phyloP scores from a whole-genome alignment of 495 filamentous ascomycete genomes.

The Parathielavia hyrcaniae region DNA sequence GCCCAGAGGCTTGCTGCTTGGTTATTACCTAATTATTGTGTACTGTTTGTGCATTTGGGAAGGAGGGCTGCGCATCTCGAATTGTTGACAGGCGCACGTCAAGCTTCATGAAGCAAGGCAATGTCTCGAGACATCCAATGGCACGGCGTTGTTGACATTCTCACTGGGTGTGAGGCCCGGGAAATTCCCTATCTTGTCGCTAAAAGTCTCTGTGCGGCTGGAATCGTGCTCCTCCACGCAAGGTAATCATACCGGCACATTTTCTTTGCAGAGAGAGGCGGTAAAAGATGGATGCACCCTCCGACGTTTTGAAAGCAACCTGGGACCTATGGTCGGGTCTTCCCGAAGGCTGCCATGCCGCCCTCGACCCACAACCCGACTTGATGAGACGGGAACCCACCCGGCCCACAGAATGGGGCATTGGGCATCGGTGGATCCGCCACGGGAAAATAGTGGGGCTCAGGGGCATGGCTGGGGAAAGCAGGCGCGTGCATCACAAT shows the following conservation, averaged over 20 bases:
- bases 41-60: not conserved
- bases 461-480: conserved; percentile 18
- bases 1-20: conserved; percentile 11
- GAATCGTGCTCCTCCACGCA: not conserved
- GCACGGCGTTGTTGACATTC: not conserved
- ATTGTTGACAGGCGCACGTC: not conserved
- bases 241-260: not conserved
- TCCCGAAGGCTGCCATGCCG: not conserved
- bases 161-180: not conserved
- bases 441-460: conserved; percentile 9
- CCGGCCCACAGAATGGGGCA: conserved; percentile 1
- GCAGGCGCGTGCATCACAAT: conserved; percentile 19
- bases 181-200: not conserved
- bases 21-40: conserved; percentile 16
- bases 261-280: not conserved
- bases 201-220: not conserved
- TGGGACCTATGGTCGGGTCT: not conserved
- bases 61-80: not conserved
- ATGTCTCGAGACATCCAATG: conserved; percentile 13
- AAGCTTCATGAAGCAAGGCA: not conserved
- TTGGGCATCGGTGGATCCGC: conserved; percentile 12
- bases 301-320: not conserved
- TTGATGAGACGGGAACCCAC: not conserved
- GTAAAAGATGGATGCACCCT: not conserved
- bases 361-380: not conserved